Conservation (phyloP, 1,139 yeast genomes). For the Dujonia santamariae region DNA sequence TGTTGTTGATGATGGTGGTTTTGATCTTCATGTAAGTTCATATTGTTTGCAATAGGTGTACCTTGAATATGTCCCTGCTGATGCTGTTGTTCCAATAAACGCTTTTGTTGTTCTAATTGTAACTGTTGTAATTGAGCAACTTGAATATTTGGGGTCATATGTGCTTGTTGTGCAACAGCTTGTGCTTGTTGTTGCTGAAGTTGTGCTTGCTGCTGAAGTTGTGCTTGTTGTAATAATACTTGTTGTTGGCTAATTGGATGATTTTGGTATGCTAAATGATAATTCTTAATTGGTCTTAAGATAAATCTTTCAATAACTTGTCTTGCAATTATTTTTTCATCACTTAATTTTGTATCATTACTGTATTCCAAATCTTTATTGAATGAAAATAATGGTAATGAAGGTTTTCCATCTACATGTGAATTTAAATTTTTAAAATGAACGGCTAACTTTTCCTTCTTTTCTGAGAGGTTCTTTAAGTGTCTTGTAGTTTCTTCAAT, state of each 20-base stretch:
- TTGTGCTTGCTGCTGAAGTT: slow-evolving; percentile 24
- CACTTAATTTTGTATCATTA: slow-evolving; percentile 28
- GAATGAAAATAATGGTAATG: slow-evolving; percentile 41
- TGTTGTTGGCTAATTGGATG: slow-evolving; percentile 45
- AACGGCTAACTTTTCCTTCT: slow-evolving; percentile 30
- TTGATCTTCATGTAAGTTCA: slow-evolving; percentile 1
- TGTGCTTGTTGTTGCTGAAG: slow-evolving; percentile 21
- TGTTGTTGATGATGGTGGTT: slow-evolving; percentile 18
- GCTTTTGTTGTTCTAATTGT: slow-evolving; percentile 27
- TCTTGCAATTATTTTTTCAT: slow-evolving; percentile 36
- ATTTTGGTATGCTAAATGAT: slow-evolving; percentile 47
- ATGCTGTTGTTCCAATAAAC: slow-evolving; percentile 18
- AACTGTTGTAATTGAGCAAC: slow-evolving; percentile 25
- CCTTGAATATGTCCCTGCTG: slow-evolving; percentile 2
- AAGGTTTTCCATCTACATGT: slow-evolving; percentile 11
- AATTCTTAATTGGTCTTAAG: slow-evolving; percentile 44
- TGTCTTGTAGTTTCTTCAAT: slow-evolving; percentile 35
- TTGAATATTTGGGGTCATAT: slow-evolving; percentile 16
- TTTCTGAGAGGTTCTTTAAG: slow-evolving; percentile 29
- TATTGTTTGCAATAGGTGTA: slow-evolving; percentile 5
- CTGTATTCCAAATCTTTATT: slow-evolving; percentile 19
- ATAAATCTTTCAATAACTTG: slow-evolving; percentile 42
- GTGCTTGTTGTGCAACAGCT: slow-evolving; percentile 16
- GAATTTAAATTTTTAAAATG: slow-evolving; percentile 26
- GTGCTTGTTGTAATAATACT: slow-evolving; percentile 30